A percentile compares a stretch with the other conserved stretches of the same genome.
phyloP scores from a whole-genome alignment of 495 filamentous ascomycete species.

The Tuber microsphaerosporum region DNA sequence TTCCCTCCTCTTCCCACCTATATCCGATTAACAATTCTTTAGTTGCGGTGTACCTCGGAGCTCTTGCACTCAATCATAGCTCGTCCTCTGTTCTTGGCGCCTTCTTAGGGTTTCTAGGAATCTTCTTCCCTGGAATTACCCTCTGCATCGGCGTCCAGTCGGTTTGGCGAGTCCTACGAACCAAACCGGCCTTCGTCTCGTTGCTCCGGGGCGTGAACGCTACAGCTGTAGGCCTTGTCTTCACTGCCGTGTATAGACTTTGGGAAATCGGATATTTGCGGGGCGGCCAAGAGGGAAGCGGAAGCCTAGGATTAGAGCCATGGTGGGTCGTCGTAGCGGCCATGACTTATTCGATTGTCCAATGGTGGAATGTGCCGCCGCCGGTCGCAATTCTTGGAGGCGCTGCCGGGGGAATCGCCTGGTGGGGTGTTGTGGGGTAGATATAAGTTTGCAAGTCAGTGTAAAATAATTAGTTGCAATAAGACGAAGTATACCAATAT shows the following conservation, averaged over 20 bases:
- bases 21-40: neutral
- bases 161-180: slow-evolving; percentile 59
- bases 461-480: neutral
- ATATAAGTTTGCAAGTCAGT: neutral
- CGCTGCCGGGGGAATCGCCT: slow-evolving; percentile 56
- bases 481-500: neutral
- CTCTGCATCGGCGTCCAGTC: slow-evolving; percentile 62
- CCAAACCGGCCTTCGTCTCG: slow-evolving; percentile 50
- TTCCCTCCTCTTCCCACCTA: neutral
- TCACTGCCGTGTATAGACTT: slow-evolving; percentile 76
- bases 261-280: slow-evolving; percentile 70
- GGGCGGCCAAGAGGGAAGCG: slow-evolving; percentile 47
- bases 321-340: slow-evolving; percentile 69
- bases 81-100: slow-evolving; percentile 51
- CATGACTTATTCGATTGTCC: slow-evolving; percentile 56
- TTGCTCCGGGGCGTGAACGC: slow-evolving; percentile 66
- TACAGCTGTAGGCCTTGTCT: slow-evolving; percentile 68
- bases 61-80: slow-evolving; percentile 48
- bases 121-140: slow-evolving; percentile 64
- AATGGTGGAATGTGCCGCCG: slow-evolving; percentile 56
- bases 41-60: slow-evolving; percentile 67
- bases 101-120: slow-evolving; percentile 59
- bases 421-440: slow-evolving; percentile 54
- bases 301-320: slow-evolving; percentile 58
- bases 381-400: slow-evolving; percentile 60